These are phyloP conservation scores for Exophiala xenobiotica DNA, from an alignment of 2,329 filamentous ascomycete species.

Conservation along the genomic window DNA sequence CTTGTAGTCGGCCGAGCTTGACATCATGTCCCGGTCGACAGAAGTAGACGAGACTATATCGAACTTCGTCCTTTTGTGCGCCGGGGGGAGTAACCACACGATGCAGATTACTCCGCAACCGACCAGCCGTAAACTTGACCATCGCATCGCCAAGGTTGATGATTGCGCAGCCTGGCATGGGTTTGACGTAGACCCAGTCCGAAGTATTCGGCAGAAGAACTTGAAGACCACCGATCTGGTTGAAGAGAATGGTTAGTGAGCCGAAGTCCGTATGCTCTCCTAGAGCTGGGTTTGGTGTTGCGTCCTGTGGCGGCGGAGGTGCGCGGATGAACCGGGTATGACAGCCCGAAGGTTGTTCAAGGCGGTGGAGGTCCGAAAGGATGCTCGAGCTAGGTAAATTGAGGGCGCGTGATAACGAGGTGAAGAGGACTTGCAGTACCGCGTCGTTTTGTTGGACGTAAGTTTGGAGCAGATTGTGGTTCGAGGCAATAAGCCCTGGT, in stretches of 20 bases:
- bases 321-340: conserved; percentile 28
- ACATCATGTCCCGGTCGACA: conserved; percentile 18
- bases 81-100: conserved; percentile 32
- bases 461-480: conserved; percentile 4
- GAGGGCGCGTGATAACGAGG: too few relatives aligned
- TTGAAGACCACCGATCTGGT: conserved; percentile 40
- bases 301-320: conserved; percentile 28
- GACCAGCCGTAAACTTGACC: conserved; percentile 45
- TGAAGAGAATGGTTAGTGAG: conserved; percentile 39
- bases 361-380: too few relatives aligned
- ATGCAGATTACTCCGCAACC: conserved; percentile 36
- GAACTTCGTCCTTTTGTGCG: conserved; percentile 20
- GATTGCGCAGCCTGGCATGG: conserved; percentile 34
- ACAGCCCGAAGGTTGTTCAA: conserved; percentile 29
- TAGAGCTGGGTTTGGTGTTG: conserved; percentile 33
- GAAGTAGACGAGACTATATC: conserved; percentile 29
- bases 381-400: too few relatives aligned
- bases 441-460: too few relatives aligned
- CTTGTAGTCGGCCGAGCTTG: too few relatives aligned
- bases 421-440: conserved; percentile 30
- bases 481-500: conserved; percentile 14
- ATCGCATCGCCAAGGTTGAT: conserved; percentile 52
- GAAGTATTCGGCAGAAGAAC: conserved; percentile 32
- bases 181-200: conserved; percentile 31
- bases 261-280: conserved; percentile 40